These are phyloP conservation scores for Ehretia macrophylla DNA, from an alignment of 257 asterid species.

Conservation along the genomic window DNA sequence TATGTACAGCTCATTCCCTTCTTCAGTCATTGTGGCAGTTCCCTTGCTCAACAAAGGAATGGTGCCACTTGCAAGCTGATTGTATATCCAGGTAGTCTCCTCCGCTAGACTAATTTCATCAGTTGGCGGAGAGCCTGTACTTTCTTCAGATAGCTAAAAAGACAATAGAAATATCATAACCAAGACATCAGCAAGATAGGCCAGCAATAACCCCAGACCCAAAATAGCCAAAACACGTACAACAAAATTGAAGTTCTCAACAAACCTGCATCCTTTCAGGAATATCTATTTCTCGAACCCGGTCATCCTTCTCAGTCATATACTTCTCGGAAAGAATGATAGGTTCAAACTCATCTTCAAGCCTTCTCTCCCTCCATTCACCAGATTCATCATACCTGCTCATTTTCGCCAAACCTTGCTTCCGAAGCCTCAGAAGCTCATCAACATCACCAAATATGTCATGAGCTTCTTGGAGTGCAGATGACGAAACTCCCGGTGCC, in stretches of 20 bases:
- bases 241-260: constrained; percentile 14
- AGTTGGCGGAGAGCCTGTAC: constrained; percentile 71
- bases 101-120: constrained; percentile 60
- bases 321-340: constrained; percentile 77
- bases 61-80: constrained; percentile 62
- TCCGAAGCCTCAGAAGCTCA: constrained; percentile 63
- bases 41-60: constrained; percentile 51
- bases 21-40: constrained; percentile 31
- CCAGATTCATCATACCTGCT: constrained; percentile 40
- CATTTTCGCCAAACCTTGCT: constrained; percentile 34
- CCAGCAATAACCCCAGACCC: no score
- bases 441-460: constrained; percentile 97
- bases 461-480: constrained; percentile 87
- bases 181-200: no score
- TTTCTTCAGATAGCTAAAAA: constrained; percentile 62
- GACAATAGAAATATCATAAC: background rate
- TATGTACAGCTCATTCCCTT: constrained; percentile 44
- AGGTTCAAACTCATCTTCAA: constrained; percentile 95
- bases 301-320: constrained; percentile 84
- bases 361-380: constrained; percentile 50
- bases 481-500: constrained; percentile 82
- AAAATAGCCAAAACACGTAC: background rate
- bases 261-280: constrained; percentile 98
- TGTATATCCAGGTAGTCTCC: constrained; percentile 91
- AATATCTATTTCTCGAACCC: constrained; percentile 58